Evolutionary conservation across 495 filamentous ascomycete species (phyloP).

Genomic region (Hypoxylon lenormandii): DNA sequence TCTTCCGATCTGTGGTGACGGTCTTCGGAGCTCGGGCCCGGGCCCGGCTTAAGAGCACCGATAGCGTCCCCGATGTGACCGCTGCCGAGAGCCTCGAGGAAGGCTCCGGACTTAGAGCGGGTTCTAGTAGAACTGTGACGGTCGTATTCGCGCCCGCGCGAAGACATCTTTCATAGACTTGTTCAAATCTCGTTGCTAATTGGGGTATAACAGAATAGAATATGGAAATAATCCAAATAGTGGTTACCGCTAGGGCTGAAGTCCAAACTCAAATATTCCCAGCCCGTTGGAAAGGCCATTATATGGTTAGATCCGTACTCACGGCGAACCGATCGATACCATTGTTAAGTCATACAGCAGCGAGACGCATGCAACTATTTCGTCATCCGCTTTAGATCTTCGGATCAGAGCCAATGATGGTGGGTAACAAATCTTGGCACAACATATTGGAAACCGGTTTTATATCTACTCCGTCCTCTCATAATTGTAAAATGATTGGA

Average conservation of each 20-base stretch:
- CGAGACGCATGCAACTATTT: not conserved
- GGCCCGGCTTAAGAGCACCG: constrained; percentile 10
- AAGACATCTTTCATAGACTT: constrained; percentile 2
- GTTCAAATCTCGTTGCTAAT: not conserved
- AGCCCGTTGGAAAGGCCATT: not conserved
- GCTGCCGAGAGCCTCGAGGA: constrained; percentile 21
- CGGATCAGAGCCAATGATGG: not conserved
- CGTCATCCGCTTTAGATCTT: not conserved
- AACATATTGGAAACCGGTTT: constrained; percentile 3
- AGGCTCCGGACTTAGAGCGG: constrained; percentile 20
- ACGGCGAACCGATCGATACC: not conserved
- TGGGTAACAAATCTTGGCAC: constrained; percentile 5
- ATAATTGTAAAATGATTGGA: too few species aligned
- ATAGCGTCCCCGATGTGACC: constrained; percentile 14
- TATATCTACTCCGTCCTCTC: not conserved
- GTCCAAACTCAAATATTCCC: not conserved
- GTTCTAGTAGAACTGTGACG: not conserved
- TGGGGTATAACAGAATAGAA: not conserved
- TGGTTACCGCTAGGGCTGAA: not conserved
- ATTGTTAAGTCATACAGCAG: not conserved
- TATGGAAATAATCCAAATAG: not conserved
- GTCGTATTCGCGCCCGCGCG: constrained; percentile 17
- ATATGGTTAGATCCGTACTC: not conserved
- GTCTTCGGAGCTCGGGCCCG: constrained; percentile 3
- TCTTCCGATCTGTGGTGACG: too few species aligned